These are phyloP conservation scores for Trametes elegans DNA, from an alignment of 768 basidiomycete genomes.

Conservation along the genomic window DNA sequence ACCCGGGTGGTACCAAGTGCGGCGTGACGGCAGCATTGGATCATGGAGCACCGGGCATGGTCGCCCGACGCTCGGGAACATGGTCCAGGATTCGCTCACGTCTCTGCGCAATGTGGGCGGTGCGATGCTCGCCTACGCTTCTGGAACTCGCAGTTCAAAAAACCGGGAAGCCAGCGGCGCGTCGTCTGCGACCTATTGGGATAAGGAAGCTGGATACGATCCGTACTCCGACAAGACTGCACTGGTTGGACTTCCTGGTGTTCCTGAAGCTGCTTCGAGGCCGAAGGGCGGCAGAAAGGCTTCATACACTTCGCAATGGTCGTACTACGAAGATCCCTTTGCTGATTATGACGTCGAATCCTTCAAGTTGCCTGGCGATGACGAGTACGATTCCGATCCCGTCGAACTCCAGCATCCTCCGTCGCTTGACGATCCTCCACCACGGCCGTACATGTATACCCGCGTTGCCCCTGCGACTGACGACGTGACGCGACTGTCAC, in stretches of 20 bases:
- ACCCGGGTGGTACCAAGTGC: conserved; percentile 22
- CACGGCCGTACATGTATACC: conserved; percentile 21
- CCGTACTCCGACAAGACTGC: conserved; percentile 48
- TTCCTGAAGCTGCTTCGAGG: conserved; percentile 12
- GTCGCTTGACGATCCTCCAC: conserved; percentile 25
- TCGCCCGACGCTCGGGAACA: conserved; percentile 26
- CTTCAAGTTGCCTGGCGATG: conserved; percentile 21
- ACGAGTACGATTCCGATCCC: conserved; percentile 25
- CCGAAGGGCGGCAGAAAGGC: conserved; percentile 23
- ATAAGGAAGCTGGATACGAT: conserved; percentile 36
- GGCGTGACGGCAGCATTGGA: conserved; percentile 26
- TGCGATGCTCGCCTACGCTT: conserved; percentile 29
- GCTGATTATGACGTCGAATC: conserved; percentile 27
- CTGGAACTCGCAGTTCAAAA: conserved; percentile 18
- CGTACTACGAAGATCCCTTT: conserved; percentile 28
- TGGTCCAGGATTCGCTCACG: conserved; percentile 27
- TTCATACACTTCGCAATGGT: conserved; percentile 18
- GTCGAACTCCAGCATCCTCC: conserved; percentile 15
- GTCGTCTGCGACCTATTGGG: conserved; percentile 40
- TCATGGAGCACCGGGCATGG: conserved; percentile 21
- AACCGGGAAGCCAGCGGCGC: conserved; percentile 38
- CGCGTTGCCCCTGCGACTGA: conserved; percentile 11
- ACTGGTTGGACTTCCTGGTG: conserved; percentile 25
- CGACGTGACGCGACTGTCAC: conserved; percentile 26
- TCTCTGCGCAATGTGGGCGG: conserved; percentile 30